These are phyloP conservation scores for Harringtonia aguacate DNA, from an alignment of 2,329 filamentous ascomycete species.

Conservation along the genomic window DNA sequence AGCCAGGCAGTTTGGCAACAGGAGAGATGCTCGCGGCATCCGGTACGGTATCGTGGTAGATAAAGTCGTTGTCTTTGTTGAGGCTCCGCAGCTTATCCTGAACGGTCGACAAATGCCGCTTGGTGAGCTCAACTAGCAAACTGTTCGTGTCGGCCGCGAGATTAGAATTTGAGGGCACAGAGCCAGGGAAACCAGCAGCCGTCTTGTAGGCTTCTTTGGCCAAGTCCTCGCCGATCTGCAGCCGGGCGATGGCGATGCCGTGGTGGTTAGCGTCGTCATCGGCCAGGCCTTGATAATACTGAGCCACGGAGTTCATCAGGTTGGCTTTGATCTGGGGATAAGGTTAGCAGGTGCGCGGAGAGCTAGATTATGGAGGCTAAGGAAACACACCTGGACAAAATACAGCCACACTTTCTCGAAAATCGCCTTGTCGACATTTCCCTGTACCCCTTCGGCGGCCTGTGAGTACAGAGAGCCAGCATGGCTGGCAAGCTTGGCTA, in stretches of 20 bases:
- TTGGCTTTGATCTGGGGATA: constrained; percentile 57
- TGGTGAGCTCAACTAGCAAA: constrained; percentile 69
- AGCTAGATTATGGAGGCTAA: neutral
- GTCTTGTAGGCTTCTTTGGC: constrained; percentile 69
- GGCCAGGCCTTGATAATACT: constrained; percentile 86
- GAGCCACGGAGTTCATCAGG: constrained; percentile 74
- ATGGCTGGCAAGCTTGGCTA: constrained; percentile 90
- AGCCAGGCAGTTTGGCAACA: constrained; percentile 84
- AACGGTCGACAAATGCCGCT: constrained; percentile 68
- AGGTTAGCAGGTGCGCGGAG: constrained; percentile 9
- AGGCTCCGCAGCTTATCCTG: constrained; percentile 70
- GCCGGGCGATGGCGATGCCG: constrained; percentile 70
- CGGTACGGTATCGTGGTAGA: constrained; percentile 90
- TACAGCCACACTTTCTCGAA: constrained; percentile 92
- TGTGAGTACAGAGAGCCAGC: constrained; percentile 81
- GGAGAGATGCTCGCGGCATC: constrained; percentile 70
- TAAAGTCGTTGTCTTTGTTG: constrained; percentile 92
- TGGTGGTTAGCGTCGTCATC: constrained; percentile 85
- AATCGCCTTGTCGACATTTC: constrained; percentile 80
- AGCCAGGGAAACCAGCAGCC: constrained; percentile 70
- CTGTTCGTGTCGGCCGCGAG: constrained; percentile 68
- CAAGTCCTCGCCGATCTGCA: constrained; percentile 69
- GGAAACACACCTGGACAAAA: constrained; percentile 57
- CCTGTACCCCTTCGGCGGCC: constrained; percentile 80
- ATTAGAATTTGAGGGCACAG: constrained; percentile 72